These are phyloP conservation scores for Pestalotiopsis sp. DNA, from an alignment of 2,329 filamentous ascomycete genomes.

Conservation along the genomic window DNA sequence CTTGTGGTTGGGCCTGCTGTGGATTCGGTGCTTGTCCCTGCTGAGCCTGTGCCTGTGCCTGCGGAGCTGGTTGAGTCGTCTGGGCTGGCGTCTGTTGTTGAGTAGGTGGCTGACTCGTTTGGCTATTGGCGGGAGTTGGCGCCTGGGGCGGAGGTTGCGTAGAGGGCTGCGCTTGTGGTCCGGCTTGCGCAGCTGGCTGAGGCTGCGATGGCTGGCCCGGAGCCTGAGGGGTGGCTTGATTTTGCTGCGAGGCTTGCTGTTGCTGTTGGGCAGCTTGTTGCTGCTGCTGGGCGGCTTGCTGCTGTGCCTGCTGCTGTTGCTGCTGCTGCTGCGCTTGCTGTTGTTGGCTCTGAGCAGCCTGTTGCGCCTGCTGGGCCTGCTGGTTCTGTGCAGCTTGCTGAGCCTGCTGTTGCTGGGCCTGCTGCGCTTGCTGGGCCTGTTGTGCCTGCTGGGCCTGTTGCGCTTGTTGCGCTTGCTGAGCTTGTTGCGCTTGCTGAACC, in stretches of 20 bases:
- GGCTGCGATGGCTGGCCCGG: slow-evolving; percentile 23
- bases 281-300: slow-evolving; percentile 25
- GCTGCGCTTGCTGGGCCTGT: slow-evolving; percentile 31
- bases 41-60: slow-evolving; percentile 25
- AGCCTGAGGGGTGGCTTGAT: slow-evolving; percentile 19
- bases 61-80: slow-evolving; percentile 32
- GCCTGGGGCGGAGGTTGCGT: slow-evolving; percentile 30
- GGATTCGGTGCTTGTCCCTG: slow-evolving; percentile 30
- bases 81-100: slow-evolving; percentile 34
- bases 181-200: slow-evolving; percentile 23
- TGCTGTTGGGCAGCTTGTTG: slow-evolving; percentile 18
- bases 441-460: slow-evolving; percentile 38
- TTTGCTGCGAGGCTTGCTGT: slow-evolving; percentile 25
- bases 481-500: slow-evolving; percentile 37
- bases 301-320: slow-evolving; percentile 19
- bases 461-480: slow-evolving; percentile 42
- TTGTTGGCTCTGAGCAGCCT: slow-evolving; percentile 33
- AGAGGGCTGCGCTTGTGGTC: slow-evolving; percentile 34
- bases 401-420: slow-evolving; percentile 18
- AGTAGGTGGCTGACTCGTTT: slow-evolving; percentile 42
- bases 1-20: not conserved
- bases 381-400: slow-evolving; percentile 13
- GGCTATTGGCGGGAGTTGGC: slow-evolving; percentile 26
- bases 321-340: slow-evolving; percentile 24
- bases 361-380: slow-evolving; percentile 9